These are phyloP conservation scores for Colletotrichum chrysophilum DNA, from an alignment of 2,329 filamentous ascomycete genomes.

Conservation along the genomic window DNA sequence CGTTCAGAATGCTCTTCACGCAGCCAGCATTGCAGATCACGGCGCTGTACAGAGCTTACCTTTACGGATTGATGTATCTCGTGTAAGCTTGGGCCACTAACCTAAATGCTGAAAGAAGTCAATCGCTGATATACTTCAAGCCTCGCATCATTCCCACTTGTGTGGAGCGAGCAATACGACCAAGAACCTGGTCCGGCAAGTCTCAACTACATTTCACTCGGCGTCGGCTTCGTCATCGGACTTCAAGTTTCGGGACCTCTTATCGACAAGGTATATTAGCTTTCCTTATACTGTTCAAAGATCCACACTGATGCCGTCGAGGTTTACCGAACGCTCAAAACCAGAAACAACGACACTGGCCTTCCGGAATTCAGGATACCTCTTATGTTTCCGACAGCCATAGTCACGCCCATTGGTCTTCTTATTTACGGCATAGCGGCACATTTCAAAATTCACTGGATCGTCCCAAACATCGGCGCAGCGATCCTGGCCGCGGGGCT, in stretches of 20 bases:
- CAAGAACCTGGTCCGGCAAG: conserved; percentile 52
- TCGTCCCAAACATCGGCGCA: conserved; percentile 63
- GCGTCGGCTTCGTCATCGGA: conserved; percentile 59
- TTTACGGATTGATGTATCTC: conserved; percentile 61
- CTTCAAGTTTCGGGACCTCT: conserved; percentile 53
- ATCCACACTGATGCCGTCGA: neutral
- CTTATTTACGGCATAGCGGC: conserved; percentile 55
- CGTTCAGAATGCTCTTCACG: conserved; percentile 52
- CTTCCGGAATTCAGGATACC: conserved; percentile 39
- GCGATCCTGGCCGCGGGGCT: conserved; percentile 50
- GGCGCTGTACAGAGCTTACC: conserved; percentile 51
- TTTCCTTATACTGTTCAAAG: neutral
- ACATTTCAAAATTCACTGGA: conserved; percentile 49
- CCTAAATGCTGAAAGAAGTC: fast-evolving
- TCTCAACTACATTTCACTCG: conserved; percentile 58
- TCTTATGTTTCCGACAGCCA: conserved; percentile 36
- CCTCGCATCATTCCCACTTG: conserved; percentile 56
- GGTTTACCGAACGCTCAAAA: conserved; percentile 32
- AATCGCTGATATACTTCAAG: conserved; percentile 2
- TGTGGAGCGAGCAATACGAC: conserved; percentile 53
- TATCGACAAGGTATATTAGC: conserved; percentile 34
- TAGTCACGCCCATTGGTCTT: conserved; percentile 52
- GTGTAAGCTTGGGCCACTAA: conserved; percentile 31
- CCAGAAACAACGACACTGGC: conserved; percentile 28
- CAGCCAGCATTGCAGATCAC: conserved; percentile 57